Base-by-base conservation (phyloP, 768 basidiomycete species). In the Suillus discolor region DNA sequence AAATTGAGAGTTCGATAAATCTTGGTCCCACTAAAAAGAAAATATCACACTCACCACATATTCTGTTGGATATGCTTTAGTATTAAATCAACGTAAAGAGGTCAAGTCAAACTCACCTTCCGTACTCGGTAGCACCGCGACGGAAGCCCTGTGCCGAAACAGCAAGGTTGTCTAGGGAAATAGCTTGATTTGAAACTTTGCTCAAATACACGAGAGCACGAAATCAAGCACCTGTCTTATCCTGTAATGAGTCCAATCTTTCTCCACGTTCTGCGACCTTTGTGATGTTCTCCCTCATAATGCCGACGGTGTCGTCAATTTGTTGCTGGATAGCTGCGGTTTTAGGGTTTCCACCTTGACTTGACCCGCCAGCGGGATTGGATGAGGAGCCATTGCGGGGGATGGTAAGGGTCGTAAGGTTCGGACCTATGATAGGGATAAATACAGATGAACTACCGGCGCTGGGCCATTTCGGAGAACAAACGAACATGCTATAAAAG, bases 61-160 rank as follows among this genome's bases (percentile, higher is more conserved):
- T 93, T 94, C 93, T 94, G 70, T 13, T 59, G 15, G 63, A 51
- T 54, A 62, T 55, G 49, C 41, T 68, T 68, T 57, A 31, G 64
- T 49, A 61, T 20, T 64, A 55, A 44, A 61, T 44, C 55, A 6
- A 20, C 51, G 23, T n/a, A 34, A 61, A 18, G 16, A 31, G 62
- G 15, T 34, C 31, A 83, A 87, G 70, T 73, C 4, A 39, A 15
- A 65, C 75, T 63, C 72, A 96, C 94, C 87, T 99, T 99, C 77
- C 97, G 89, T 62, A 99, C 97, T 67, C 94, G 86, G 81, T 98
- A 62, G 97, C 97, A 70, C 97, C 96, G 69, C 95, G 87, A 68
- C 96, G 90, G 88, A 99, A 99, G 34, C 96, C 95, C 81, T 99
- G 97, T n/a, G 97, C 97, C 31, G 96, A 97, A 49, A 97, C 93